A percentile compares a stretch with the other conserved stretches of the same genome.
Conservation (phyloP, 2,329 filamentous ascomycete genomes). For the Mariannaea sp. region DNA sequence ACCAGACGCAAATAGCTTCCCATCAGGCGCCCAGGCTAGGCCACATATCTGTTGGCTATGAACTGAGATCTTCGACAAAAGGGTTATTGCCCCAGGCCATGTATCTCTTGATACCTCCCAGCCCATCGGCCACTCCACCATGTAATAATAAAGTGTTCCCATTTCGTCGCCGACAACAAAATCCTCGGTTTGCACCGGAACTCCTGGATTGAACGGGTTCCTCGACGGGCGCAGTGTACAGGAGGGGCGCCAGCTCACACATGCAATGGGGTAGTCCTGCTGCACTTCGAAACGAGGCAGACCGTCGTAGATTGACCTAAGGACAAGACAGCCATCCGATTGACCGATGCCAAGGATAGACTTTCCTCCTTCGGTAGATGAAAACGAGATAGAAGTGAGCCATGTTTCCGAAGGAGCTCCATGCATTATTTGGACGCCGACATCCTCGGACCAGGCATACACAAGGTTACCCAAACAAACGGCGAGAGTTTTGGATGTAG, state of each 20-base stretch:
- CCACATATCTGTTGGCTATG: constrained; percentile 93
- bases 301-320: constrained; percentile 77
- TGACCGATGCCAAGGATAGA: constrained; percentile 85
- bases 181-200: constrained; percentile 73
- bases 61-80: constrained; percentile 76
- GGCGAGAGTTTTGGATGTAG: constrained; percentile 74
- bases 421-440: constrained; percentile 61
- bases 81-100: constrained; percentile 78
- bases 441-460: constrained; percentile 85
- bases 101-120: constrained; percentile 66
- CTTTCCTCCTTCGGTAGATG: constrained; percentile 73
- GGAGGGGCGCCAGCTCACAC: constrained; percentile 78
- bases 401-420: constrained; percentile 44
- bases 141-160: constrained; percentile 86
- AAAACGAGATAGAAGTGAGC: constrained; percentile 89
- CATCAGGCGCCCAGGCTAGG: constrained; percentile 82
- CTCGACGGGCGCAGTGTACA: constrained; percentile 57
- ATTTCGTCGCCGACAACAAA: constrained; percentile 83
- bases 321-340: constrained; percentile 73
- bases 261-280: constrained; percentile 75
- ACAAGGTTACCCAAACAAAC: constrained; percentile 80
- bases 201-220: constrained; percentile 52
- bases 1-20: constrained; percentile 79
- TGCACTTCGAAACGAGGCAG: constrained; percentile 74
- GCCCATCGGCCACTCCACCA: constrained; percentile 78